A percentile compares a stretch with the other conserved stretches of the same genome.
Evolutionary conservation across 208 protist species (phyloP).

Genomic region (Acanthamoeba healyi): DNA sequence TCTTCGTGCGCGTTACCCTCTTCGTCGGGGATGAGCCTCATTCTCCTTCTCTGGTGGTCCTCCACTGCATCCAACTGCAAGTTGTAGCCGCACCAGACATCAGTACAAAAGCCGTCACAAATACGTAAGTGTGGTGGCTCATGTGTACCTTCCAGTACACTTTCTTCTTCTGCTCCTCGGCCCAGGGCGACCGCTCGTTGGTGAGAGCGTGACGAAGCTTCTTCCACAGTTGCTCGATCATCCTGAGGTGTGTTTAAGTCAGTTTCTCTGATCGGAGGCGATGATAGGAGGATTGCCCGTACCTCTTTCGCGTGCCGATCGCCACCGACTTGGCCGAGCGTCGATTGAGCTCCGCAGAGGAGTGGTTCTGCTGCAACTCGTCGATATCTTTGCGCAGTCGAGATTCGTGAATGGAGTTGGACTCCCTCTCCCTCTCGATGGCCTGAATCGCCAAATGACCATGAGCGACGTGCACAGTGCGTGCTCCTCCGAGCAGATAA

Average conservation of each 20-base stretch:
- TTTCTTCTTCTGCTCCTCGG: conserved; percentile 3
- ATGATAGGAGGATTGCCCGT: neutral
- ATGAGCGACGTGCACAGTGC: neutral
- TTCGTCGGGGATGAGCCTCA: conserved; percentile 2
- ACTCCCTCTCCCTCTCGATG: conserved; percentile 52
- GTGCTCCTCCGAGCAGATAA: neutral
- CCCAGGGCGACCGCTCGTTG: conserved; percentile 59
- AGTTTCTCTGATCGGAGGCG: neutral
- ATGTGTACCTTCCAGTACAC: conserved; percentile 31
- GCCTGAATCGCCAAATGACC: neutral
- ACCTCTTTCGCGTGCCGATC: neutral
- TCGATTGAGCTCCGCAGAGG: neutral
- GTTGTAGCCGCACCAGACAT: too few species aligned
- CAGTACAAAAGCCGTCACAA: neutral
- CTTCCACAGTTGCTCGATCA: conserved; percentile 65
- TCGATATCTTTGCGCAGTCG: conserved; percentile 48
- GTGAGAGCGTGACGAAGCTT: conserved; percentile 29
- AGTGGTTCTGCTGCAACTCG: conserved; percentile 30
- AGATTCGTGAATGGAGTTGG: conserved; percentile 43
- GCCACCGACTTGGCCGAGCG: neutral
- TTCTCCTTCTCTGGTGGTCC: conserved; percentile 2
- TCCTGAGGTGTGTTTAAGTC: neutral
- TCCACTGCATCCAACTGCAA: conserved; percentile 22
- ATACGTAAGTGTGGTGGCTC: neutral
- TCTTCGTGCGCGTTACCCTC: neutral